Evolutionary conservation across 768 basidiomycete species (phyloP).

Genomic region (Butyriboletus loyo): DNA sequence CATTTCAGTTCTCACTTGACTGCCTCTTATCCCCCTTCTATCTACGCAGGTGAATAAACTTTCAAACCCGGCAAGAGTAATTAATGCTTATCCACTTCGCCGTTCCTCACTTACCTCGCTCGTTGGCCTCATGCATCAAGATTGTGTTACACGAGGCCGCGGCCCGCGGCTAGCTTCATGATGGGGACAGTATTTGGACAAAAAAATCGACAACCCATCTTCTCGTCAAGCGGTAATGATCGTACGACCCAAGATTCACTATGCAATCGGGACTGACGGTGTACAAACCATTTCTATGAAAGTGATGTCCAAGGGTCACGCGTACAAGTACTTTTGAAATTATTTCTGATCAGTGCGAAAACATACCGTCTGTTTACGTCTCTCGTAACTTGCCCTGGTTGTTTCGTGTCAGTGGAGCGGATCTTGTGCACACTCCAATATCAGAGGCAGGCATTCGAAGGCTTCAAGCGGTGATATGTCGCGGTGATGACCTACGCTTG

Average conservation of each 20-base stretch:
- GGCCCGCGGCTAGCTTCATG: constrained; percentile 6
- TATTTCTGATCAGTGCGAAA: constrained; percentile 5
- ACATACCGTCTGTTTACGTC: constrained; percentile 8
- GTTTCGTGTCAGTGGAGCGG: constrained; percentile 13
- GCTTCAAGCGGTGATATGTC: background rate
- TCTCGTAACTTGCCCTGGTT: background rate
- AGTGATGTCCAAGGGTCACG: background rate
- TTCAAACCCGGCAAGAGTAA: constrained; percentile 6
- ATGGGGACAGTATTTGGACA: too few species aligned
- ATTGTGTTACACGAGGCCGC: constrained; percentile 21
- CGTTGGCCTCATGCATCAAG: constrained; percentile 5
- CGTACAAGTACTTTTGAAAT: background rate
- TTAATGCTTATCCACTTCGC: constrained; percentile 2
- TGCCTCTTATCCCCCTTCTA: background rate
- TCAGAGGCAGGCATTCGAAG: background rate
- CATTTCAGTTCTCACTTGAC: background rate
- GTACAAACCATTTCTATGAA: background rate
- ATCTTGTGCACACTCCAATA: background rate
- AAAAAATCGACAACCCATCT: background rate
- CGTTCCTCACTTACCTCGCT: constrained; percentile 7
- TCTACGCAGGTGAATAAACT: constrained; percentile 13
- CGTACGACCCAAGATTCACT: background rate
- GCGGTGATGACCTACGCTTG: background rate
- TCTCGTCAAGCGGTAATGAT: constrained; percentile 2
- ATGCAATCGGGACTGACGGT: background rate